Evolutionary conservation across 306 rosid genomes (phyloP).

Genomic region (Inga leiocalycina): DNA sequence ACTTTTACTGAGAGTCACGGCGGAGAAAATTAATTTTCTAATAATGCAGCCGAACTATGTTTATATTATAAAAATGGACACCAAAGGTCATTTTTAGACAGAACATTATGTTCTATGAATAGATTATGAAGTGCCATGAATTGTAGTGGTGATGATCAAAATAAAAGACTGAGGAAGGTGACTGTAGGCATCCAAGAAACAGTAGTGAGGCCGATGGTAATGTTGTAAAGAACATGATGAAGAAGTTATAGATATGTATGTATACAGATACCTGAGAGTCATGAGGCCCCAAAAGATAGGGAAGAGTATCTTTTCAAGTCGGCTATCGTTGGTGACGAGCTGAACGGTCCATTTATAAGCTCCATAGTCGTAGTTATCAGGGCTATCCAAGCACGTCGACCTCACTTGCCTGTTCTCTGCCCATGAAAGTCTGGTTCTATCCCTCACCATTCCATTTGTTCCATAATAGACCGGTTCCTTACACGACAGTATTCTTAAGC

Average conservation of each 20-base stretch:
- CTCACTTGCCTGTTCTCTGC: conserved; percentile 64
- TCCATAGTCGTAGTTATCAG: conserved; percentile 74
- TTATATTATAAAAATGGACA: not conserved
- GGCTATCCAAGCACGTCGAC: conserved; percentile 60
- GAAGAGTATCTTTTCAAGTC: conserved; percentile 82
- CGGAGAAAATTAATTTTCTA: not conserved
- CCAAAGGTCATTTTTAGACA: not conserved
- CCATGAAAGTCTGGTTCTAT: conserved; percentile 63
- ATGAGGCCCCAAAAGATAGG: conserved; percentile 96
- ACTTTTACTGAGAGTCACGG: not conserved
- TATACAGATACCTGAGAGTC: conserved; percentile 71
- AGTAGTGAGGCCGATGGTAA: not conserved
- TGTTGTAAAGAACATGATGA: not conserved
- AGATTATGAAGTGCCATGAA: not conserved
- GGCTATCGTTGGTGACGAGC: conserved; percentile 70
- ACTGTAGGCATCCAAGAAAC: not conserved
- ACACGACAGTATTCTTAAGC: conserved; percentile 59
- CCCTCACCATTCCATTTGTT: conserved; percentile 39
- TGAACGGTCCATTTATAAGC: conserved; percentile 86
- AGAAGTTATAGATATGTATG: not conserved
- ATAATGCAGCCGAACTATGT: not conserved
- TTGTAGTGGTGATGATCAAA: not conserved
- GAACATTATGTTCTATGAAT: not conserved
- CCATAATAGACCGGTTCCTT: conserved; percentile 72
- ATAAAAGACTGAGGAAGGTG: not conserved